Evolutionary conservation across 306 rosid species (phyloP).

Genomic region (Albizia julibrissin): DNA sequence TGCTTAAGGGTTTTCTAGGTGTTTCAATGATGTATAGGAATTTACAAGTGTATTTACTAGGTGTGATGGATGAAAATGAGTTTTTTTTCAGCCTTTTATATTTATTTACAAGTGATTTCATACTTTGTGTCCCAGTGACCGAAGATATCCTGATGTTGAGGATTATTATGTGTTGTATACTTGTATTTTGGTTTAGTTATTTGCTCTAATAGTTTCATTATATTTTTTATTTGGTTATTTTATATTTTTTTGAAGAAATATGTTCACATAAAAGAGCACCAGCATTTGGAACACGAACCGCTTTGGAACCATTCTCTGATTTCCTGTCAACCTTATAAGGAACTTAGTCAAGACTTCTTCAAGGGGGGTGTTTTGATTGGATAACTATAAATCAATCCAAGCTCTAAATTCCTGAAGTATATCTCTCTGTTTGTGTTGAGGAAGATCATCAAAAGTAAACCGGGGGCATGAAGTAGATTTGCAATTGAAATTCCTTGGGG

Average conservation of each 20-base stretch:
- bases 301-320: too few species aligned
- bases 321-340: too few species aligned
- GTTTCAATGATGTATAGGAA: slow-evolving; percentile 14
- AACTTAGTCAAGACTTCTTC: too few species aligned
- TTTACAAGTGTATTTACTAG: not conserved
- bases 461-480: too few species aligned
- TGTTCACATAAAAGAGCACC: not conserved
- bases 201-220: not conserved
- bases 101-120: not conserved
- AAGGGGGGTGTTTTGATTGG: too few species aligned
- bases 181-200: not conserved
- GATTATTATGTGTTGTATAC: not conserved
- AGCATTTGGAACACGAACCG: too few species aligned
- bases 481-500: too few species aligned
- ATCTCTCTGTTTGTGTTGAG: too few species aligned
- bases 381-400: too few species aligned
- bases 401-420: too few species aligned
- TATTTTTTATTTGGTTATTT: not conserved
- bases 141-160: not conserved
- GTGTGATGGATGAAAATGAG: slow-evolving; percentile 1
- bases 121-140: not conserved
- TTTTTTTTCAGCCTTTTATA: not conserved
- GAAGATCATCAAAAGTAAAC: too few species aligned
- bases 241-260: not conserved
- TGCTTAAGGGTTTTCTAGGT: slow-evolving; percentile 6